Percentiles rank a stretch among this genome's conserved stretches.
Evolutionary conservation across 228 moss, liverwort and hornwort genomes (phyloP).

Genomic region (Sphagnum magellanicum): DNA sequence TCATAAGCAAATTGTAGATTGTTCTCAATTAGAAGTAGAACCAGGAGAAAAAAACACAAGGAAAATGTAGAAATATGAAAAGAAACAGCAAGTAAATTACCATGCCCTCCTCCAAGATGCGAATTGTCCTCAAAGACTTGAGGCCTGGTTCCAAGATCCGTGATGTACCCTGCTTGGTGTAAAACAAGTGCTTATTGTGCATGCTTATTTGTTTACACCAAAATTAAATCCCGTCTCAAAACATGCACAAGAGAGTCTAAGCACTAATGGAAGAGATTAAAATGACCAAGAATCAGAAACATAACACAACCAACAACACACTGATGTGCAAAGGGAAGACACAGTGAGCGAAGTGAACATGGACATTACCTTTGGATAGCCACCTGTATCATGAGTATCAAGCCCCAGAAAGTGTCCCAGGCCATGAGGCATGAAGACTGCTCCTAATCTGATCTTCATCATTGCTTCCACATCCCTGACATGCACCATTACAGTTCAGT

Average conservation of each 20-base stretch:
- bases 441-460: slow-evolving; percentile 68
- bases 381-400: slow-evolving; percentile 78
- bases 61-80: background rate
- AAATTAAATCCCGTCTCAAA: too few relatives aligned
- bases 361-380: slow-evolving; percentile 48
- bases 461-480: slow-evolving; percentile 57
- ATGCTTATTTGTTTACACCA: too few relatives aligned
- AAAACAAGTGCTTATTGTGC: background rate
- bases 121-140: slow-evolving; percentile 62
- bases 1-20: too few relatives aligned
- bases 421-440: slow-evolving; percentile 97
- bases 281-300: too few relatives aligned
- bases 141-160: slow-evolving; percentile 55
- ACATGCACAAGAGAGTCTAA: too few relatives aligned
- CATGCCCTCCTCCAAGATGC: slow-evolving; percentile 71
- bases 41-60: background rate
- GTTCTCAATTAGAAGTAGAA: background rate
- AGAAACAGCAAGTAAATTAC: slow-evolving; percentile 15
- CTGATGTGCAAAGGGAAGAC: too few relatives aligned
- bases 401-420: slow-evolving; percentile 90
- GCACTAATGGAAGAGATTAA: too few relatives aligned
- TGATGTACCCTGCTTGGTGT: slow-evolving; percentile 39
- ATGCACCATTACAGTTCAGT: too few relatives aligned
- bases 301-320: too few relatives aligned
- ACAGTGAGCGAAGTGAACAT: too few relatives aligned